A percentile compares a stretch with the other conserved stretches of the same genome.
Conservation (phyloP, 768 basidiomycete genomes). For the Tulasnella calospora region DNA sequence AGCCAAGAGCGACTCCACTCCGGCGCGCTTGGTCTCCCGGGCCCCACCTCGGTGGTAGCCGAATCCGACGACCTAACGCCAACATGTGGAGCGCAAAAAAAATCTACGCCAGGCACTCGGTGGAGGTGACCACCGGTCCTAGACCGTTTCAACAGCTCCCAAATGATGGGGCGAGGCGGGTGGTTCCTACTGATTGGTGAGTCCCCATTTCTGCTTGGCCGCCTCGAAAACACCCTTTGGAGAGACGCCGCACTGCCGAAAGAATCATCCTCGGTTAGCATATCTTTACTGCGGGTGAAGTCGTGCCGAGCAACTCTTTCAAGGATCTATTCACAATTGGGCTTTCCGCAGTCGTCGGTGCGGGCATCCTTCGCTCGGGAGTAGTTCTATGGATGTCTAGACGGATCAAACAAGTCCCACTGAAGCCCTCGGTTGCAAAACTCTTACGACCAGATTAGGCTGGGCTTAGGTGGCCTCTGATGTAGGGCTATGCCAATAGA, state of each 20-base stretch:
- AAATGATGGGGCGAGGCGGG: not conserved
- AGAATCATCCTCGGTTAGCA: not conserved
- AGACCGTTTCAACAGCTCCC: not conserved
- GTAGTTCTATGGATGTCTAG: not conserved
- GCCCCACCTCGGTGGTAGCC: slow-evolving; percentile 3
- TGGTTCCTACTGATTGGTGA: not conserved
- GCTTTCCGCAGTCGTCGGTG: not conserved
- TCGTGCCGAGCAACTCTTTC: slow-evolving; percentile 29
- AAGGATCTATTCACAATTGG: not conserved
- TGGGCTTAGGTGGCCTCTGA: not conserved
- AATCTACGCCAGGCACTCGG: not conserved
- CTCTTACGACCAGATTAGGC: not conserved
- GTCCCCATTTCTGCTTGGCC: not conserved
- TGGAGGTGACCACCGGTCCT: not conserved
- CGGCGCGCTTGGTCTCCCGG: not conserved
- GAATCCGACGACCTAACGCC: not conserved
- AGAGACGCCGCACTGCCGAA: not conserved
- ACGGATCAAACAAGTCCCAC: not conserved
- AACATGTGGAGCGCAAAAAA: not conserved
- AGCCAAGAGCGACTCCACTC: not conserved
- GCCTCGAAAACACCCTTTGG: not conserved
- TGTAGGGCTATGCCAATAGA: not conserved
- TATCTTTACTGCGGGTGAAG: not conserved
- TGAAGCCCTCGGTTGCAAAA: not conserved
- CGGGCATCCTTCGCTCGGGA: not conserved